Percentiles rank a stretch among this genome's conserved stretches.
Conservation (phyloP, 1,284 basidiomycete species). For the Puccinia brachypodii region DNA sequence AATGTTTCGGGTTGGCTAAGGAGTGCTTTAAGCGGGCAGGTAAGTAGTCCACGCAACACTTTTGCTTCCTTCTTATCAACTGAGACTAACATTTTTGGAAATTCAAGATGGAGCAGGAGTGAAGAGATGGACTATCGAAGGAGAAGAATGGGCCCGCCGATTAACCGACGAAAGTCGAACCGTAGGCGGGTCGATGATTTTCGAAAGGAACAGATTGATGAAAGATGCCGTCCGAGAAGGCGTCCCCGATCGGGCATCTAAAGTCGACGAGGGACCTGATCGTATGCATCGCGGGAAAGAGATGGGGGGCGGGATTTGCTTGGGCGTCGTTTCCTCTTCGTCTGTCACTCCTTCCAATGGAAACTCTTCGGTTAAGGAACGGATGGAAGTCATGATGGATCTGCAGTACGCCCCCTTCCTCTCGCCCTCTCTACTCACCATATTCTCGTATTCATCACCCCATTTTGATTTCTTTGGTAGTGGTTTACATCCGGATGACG, state of each 20-base stretch:
- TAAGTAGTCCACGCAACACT: background rate
- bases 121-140: conserved; percentile 14
- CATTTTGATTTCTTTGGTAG: background rate
- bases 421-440: background rate
- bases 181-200: background rate
- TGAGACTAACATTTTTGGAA: background rate
- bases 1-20: background rate
- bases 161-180: background rate
- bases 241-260: background rate
- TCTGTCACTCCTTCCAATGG: background rate
- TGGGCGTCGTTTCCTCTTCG: background rate
- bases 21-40: background rate
- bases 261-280: conserved; percentile 2
- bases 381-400: conserved; percentile 41
- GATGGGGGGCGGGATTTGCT: conserved; percentile 30
- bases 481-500: conserved; percentile 11
- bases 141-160: background rate
- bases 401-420: background rate
- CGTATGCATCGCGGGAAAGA: conserved; percentile 30
- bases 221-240: conserved; percentile 1
- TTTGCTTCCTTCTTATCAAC: background rate
- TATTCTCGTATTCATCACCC: background rate
- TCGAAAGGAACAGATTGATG: background rate
- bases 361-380: background rate
- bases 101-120: conserved; percentile 8